Evolutionary conservation across 2,329 filamentous ascomycete species (phyloP), one percentile per base, ranked within the genome.

Genomic region (Neonectria coccinea): DNA sequence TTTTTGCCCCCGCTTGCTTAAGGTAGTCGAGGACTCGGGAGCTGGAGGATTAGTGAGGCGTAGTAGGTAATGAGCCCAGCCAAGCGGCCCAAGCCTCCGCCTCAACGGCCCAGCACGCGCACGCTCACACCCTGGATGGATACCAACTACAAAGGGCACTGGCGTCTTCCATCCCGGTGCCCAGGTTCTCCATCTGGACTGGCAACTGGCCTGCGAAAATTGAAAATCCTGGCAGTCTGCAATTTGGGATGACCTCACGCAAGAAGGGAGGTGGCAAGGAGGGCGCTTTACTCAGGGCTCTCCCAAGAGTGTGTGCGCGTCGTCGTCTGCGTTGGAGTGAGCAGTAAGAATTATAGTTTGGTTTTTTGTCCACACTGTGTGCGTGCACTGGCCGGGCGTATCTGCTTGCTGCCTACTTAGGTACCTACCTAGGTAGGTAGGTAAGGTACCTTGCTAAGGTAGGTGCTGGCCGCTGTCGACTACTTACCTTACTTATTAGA

Each of bases 261-360:
- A 16, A 33, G 47, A 51, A 22, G n/a, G 48, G 29, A 33, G 48
- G 14, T 16, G 6, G 36, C 36, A n/a, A 39, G 36, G 36, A 39
- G 14, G 48, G 48, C 48, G 48, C 27, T n/a, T 29, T 31, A 20
- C 48, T 33, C 48, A 22, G 27, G 27, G 29, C 27, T 33, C 29
- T 51, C 48, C 29, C 48, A 50, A 29, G 29, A 29, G 10, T 22
- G 27, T 20, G 29, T 51, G 48, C n/a, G 48, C n/a, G n/a, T 51
- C 48, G 47, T 51, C 45, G n/a, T 51, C 48, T 18, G 12, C n/a
- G 48, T 42, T n/a, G 39, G 4, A 42, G 39, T 20, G 5, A 42
- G 39, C 39, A 41, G 39, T 41, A 41, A 18, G 3, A 7, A 4
- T 3, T n/a, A n/a, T 41, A 41, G 39, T 10, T 41, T 16, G 33